phyloP scores from a whole-genome alignment of 768 basidiomycete genomes.

The Amanita inopinata region DNA sequence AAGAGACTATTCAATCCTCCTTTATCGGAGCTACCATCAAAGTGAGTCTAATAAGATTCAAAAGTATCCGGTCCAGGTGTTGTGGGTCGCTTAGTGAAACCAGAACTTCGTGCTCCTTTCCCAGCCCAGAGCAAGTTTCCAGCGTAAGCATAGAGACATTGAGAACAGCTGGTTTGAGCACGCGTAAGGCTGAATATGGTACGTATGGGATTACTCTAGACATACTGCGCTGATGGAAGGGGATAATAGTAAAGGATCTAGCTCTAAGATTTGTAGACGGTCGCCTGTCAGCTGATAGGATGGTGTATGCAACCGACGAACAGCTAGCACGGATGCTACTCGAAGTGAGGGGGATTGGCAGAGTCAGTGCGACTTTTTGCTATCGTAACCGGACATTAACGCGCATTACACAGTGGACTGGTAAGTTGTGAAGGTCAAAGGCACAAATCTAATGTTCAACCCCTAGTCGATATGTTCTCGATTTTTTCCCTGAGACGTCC shows the following conservation, averaged over 20 bases:
- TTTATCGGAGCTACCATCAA: constrained; percentile 57
- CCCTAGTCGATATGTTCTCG: constrained; percentile 81
- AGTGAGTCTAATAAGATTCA: constrained; percentile 29
- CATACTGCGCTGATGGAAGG: constrained; percentile 1
- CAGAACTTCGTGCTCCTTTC: constrained; percentile 36
- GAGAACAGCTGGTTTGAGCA: constrained; percentile 68
- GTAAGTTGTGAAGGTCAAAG: constrained; percentile 22
- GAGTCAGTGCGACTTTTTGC: constrained; percentile 23
- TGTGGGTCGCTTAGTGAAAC: constrained; percentile 11
- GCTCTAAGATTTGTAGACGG: constrained; percentile 77
- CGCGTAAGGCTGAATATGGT: constrained; percentile 89
- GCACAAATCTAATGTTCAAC: not conserved
- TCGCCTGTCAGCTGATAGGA: constrained; percentile 60
- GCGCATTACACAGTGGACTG: constrained; percentile 50
- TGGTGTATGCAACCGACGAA: constrained; percentile 65
- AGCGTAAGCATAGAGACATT: constrained; percentile 48
- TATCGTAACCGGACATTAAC: not conserved
- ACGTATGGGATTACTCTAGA: constrained; percentile 14
- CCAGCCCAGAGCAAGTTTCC: constrained; percentile 60
- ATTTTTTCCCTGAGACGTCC: constrained; percentile 82
- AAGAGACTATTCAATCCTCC: constrained; percentile 63
- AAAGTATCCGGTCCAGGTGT: no score
- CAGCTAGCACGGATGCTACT: constrained; percentile 68
- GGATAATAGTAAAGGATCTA: constrained; percentile 57
- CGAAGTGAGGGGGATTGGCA: constrained; percentile 72